These are phyloP conservation scores for Phytomonas sp. DNA, from an alignment of 208 protist species.

Conservation along the genomic window DNA sequence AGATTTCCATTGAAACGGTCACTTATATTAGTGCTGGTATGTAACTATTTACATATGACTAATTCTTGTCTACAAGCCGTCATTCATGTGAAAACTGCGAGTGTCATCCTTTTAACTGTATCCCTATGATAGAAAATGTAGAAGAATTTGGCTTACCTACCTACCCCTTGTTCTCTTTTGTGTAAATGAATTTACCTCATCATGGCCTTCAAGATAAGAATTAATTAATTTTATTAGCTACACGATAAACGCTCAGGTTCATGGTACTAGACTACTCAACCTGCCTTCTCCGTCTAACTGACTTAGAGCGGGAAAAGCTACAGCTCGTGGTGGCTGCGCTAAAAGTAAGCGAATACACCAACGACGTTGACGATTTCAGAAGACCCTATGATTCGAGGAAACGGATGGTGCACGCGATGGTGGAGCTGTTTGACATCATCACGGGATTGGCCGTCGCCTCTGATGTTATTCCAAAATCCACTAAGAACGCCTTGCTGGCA, in stretches of 20 bases:
- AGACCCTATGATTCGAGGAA: constrained; percentile 36
- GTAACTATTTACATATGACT: not conserved
- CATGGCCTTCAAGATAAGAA: not conserved
- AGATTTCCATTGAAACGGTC: not conserved
- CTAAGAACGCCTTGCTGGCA: constrained; percentile 45
- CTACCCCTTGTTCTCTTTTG: not conserved
- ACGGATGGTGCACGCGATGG: constrained; percentile 48
- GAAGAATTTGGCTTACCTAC: not conserved
- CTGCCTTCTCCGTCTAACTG: constrained; percentile 55
- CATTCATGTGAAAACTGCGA: too few species aligned
- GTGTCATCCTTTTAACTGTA: not conserved
- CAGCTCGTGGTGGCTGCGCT: constrained; percentile 79
- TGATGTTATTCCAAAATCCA: constrained; percentile 42
- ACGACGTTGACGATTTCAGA: constrained; percentile 80
- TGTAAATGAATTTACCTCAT: not conserved
- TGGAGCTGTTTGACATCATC: constrained; percentile 72
- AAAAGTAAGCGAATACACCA: constrained; percentile 86
- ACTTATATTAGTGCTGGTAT: not conserved
- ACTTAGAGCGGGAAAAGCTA: constrained; percentile 74
- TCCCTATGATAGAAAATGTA: not conserved
- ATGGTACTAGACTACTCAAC: not conserved
- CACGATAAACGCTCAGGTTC: not conserved
- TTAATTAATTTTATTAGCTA: not conserved
- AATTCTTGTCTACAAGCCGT: not conserved
- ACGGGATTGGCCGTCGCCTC: constrained; percentile 72